A percentile compares a stretch with the other conserved stretches of the same genome.
phyloP scores from a whole-genome alignment of 2,329 filamentous ascomycete genomes.

The Lasiodiplodia sp. region DNA sequence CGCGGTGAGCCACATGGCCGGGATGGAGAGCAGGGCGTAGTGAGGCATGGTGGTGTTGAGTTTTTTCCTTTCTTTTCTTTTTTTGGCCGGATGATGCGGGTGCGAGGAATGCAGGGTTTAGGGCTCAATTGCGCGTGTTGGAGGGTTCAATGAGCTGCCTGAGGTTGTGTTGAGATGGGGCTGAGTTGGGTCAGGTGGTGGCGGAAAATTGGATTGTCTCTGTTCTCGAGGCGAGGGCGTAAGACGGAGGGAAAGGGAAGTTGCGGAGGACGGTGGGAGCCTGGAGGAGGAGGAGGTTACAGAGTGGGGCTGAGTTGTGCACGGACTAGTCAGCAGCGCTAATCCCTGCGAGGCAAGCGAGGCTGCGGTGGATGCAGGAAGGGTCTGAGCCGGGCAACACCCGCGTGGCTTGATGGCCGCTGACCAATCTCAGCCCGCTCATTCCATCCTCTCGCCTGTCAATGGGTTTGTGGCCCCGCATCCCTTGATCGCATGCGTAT shows the following conservation, averaged over 20 bases:
- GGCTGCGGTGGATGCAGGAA: not conserved
- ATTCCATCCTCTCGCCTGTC: not conserved
- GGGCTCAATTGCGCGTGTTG: too few species aligned
- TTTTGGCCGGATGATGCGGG: not conserved
- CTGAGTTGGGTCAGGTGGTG: too few species aligned
- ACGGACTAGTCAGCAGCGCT: constrained; percentile 5
- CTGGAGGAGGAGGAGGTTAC: not conserved
- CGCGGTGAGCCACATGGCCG: constrained; percentile 52
- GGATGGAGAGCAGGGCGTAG: constrained; percentile 53
- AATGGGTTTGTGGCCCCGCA: not conserved
- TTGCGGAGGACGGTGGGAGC: not conserved
- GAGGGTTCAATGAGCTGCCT: not conserved
- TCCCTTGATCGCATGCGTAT: not conserved
- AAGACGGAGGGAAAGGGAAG: not conserved
- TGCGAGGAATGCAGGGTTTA: not conserved
- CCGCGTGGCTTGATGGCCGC: not conserved
- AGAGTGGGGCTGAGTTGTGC: not conserved
- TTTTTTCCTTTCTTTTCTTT: not conserved
- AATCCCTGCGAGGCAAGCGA: not conserved
- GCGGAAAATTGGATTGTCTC: not conserved
- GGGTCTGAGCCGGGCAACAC: not conserved
- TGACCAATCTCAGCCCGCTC: not conserved
- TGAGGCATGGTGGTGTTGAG: constrained; percentile 38
- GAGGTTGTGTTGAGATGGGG: not conserved
- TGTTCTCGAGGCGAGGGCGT: too few species aligned